Conservation (phyloP, 257 asterid species). For the Galeopsis tetrahit region DNA sequence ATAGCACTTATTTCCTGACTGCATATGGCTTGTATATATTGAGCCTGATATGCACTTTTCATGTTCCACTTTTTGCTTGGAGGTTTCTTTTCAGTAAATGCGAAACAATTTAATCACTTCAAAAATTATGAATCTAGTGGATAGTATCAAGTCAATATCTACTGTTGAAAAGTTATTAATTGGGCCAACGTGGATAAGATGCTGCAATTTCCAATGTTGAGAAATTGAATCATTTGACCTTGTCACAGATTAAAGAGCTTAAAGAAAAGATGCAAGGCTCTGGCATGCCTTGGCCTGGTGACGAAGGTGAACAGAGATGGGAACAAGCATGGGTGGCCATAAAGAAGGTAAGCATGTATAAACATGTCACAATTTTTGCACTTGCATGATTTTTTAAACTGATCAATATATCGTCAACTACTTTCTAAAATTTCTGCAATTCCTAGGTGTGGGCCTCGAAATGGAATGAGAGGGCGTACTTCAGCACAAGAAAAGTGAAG, state of each 20-base stretch:
- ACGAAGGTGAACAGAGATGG: slow-evolving; percentile 94
- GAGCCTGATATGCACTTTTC: slow-evolving; percentile 17
- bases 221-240: slow-evolving; percentile 31
- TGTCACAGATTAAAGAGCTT: slow-evolving; percentile 80
- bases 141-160: slow-evolving; percentile 15
- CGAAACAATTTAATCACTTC: slow-evolving; percentile 21
- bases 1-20: slow-evolving; percentile 20
- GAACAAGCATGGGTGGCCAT: slow-evolving; percentile 98
- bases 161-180: background rate
- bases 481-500: slow-evolving; percentile 95
- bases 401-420: background rate
- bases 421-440: slow-evolving; percentile 12
- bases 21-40: slow-evolving; percentile 4
- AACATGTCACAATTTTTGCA: background rate
- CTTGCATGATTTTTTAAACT: slow-evolving; percentile 14
- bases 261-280: slow-evolving; percentile 85
- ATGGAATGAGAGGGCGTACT: slow-evolving; percentile 99
- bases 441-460: slow-evolving; percentile 98
- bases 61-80: background rate
- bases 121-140: background rate
- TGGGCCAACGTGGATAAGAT: slow-evolving; percentile 20
- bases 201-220: slow-evolving; percentile 13
- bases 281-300: slow-evolving; percentile 99
- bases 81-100: slow-evolving; percentile 7
- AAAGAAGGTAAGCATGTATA: slow-evolving; percentile 64